Conservation (phyloP, 2,329 filamentous ascomycete species). For the Nectriaceae sp. region DNA sequence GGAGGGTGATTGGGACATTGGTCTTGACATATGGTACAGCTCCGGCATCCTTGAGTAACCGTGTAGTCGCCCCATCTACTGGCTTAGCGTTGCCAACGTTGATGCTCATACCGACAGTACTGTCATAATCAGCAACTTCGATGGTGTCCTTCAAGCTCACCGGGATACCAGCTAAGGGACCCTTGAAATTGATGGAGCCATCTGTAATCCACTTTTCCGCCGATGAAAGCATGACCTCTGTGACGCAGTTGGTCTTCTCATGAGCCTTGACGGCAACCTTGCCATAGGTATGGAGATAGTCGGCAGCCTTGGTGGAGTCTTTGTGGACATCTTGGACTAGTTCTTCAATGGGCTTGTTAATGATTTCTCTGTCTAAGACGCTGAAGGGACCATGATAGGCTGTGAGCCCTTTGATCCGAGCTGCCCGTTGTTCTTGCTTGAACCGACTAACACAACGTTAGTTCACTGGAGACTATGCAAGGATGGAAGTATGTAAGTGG, state of each 20-base stretch:
- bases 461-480: conserved; percentile 7
- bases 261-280: conserved; percentile 86
- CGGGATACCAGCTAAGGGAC: conserved; percentile 84
- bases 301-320: conserved; percentile 63
- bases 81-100: conserved; percentile 67
- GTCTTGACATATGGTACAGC: conserved; percentile 94
- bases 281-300: conserved; percentile 82
- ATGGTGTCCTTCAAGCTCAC: conserved; percentile 83
- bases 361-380: conserved; percentile 62
- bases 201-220: conserved; percentile 71
- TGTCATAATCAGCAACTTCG: conserved; percentile 80
- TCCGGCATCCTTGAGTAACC: conserved; percentile 81
- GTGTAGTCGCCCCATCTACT: conserved; percentile 72
- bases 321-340: conserved; percentile 78
- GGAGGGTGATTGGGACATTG: conserved; percentile 80
- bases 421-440: conserved; percentile 76
- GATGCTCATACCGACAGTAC: conserved; percentile 76
- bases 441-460: conserved; percentile 58
- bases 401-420: conserved; percentile 67
- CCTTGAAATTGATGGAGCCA: conserved; percentile 68
- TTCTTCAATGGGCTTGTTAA: conserved; percentile 73
- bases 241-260: conserved; percentile 84
- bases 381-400: conserved; percentile 69
- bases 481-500: not conserved
- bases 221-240: conserved; percentile 78